Base-by-base conservation (phyloP, 768 basidiomycete genomes). In the Phylloporus scabripes region DNA sequence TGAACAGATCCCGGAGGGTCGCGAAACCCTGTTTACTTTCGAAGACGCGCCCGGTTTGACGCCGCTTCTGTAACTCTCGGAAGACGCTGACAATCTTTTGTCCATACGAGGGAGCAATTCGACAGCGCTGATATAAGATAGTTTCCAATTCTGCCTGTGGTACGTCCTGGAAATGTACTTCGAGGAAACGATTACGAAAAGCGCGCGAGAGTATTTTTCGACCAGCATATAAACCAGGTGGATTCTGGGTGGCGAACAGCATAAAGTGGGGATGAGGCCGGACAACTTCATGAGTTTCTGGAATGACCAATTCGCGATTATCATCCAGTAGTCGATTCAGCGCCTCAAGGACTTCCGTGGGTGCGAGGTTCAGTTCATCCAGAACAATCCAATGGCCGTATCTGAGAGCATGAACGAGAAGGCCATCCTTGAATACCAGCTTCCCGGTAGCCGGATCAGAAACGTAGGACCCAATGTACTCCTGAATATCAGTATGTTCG, bases 401-500 rank as follows among this genome's bases (percentile, higher is more conserved):
- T 26, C 93, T 83, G 17, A 99, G 75, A 5, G 96, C 95, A 42
- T 86, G 88, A 9, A 98, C 92, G 20, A 99, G 78, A 0, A 99
- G 71, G 8, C 96, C 96, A 63, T 99, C 96, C 58, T 86, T 87
- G 71, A 96, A 98, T 8, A 90, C 82, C 14, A 98, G 78, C 67
- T 92, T 94, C n/a, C 96, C 96, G 0, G 92, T 91, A 12, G 78
- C 63, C 7, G 92, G 83, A 65, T 98, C 93, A 2, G 96, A 94
- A 20, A 94, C 82, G 62, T 99, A 99, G 0, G 92, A 92, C 3
- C 96, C 96, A 40, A 98, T 77, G 62, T 99, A 99, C 64, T 99
- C 96, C 62, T 99, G 96, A 43, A 99, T 96, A 62, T 99, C 96
- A 5, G 96, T 99, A 62, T 98, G 96, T 55, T 99, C 96, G 70